Base-by-base conservation (phyloP, 768 basidiomycete species). In the Auriscalpium microsporum region DNA sequence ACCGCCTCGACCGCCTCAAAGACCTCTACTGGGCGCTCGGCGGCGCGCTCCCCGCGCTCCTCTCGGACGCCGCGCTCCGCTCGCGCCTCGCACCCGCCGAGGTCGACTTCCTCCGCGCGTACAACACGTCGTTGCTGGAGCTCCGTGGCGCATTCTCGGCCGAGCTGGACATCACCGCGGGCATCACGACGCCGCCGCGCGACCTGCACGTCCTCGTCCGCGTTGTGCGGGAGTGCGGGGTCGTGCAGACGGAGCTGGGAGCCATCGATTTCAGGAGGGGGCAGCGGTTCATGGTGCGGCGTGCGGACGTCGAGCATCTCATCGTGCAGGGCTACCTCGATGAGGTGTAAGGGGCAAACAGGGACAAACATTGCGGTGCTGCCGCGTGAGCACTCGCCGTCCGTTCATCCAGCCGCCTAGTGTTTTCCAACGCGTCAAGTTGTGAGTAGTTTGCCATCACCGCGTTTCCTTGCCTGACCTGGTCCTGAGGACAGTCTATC, bases 301-400 rank as follows among this genome's bases (percentile, higher is more conserved):
- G 91, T 61, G 81, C 88, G 8, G 92, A 94, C 67, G 86, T 99
- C 58, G 96, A 99, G 68, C 87, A 94, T 68, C 77, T 98, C 62
- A 91, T 98, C 62, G 84, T 94, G 1, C 90, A 94, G 65, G 94
- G 94, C 4, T 95, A 87, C 69, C 73, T 99, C 61, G 90, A 97
- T 73, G 84, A 94, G 64, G 84, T 95, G 57, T 85, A 65, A 64
- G 8, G 17, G 8, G 4, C 28, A 28, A 28, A 28, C 28, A 28
- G 5, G 28, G 28, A 28, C 28, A 28, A 28, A 28, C 28, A 28
- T 1, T 7, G 28, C 28, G 4, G 28, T 7, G 28, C 28, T n/a
- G n/a, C n/a, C n/a, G n/a, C n/a, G n/a, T n/a, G n/a, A n/a, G n/a
- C n/a, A n/a, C 28, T 28, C 4, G 28, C 5, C 28, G 28, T 4